A percentile compares a stretch with the other conserved stretches of the same genome.
These are phyloP conservation scores for Flaveria floridana DNA, from an alignment of 140 eudicot genomes.

Conservation along the genomic window DNA sequence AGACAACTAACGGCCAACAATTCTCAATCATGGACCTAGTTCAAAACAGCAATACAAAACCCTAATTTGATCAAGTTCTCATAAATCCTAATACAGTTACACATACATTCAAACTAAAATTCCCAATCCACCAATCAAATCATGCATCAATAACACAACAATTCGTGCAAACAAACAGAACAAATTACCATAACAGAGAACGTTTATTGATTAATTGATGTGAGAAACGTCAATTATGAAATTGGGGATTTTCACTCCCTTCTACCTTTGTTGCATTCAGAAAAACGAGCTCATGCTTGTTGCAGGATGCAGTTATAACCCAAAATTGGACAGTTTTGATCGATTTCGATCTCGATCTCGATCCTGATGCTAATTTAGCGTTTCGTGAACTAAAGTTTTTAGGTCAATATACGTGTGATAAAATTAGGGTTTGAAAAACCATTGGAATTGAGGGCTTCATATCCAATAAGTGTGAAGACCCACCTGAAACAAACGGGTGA, in stretches of 20 bases:
- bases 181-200: slow-evolving; percentile 8
- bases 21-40: background rate
- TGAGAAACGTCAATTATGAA: background rate
- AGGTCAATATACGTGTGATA: slow-evolving; percentile 20
- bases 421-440: slow-evolving; percentile 20
- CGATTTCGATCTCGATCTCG: slow-evolving; percentile 26
- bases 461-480: background rate
- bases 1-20: background rate
- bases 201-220: background rate
- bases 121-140: slow-evolving; percentile 15
- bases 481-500: background rate
- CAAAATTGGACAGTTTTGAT: slow-evolving; percentile 15
- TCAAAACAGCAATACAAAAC: background rate
- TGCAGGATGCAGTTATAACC: slow-evolving; percentile 20
- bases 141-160: background rate
- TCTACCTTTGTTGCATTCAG: slow-evolving; percentile 19
- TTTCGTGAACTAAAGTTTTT: slow-evolving; percentile 17
- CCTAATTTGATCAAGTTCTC: slow-evolving; percentile 17
- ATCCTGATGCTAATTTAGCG: slow-evolving; percentile 19
- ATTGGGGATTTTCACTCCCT: slow-evolving; percentile 18
- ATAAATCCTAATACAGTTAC: background rate
- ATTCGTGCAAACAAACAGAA: slow-evolving; percentile 13
- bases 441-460: background rate
- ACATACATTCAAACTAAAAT: background rate
- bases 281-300: slow-evolving; percentile 25